These are phyloP conservation scores for Aspergillus kassunensis DNA, from an alignment of 495 filamentous ascomycete species.

Conservation along the genomic window DNA sequence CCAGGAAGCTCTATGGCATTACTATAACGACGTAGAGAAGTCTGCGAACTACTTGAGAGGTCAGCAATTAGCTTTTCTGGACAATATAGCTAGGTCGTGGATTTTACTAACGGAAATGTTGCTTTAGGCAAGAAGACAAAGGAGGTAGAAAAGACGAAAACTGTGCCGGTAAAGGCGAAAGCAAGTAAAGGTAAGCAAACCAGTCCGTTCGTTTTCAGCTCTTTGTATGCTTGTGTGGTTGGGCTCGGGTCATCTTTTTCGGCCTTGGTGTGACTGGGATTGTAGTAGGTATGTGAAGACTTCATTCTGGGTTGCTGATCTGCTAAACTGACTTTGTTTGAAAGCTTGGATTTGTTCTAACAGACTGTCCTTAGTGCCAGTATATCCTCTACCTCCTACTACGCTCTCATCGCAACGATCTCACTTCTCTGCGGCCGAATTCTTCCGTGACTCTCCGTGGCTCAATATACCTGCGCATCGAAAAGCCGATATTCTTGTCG, in stretches of 20 bases:
- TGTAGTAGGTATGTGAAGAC: neutral
- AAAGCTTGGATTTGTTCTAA: slow-evolving; percentile 41
- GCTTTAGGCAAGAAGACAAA: slow-evolving; percentile 44
- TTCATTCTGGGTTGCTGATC: slow-evolving; percentile 16
- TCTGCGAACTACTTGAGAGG: slow-evolving; percentile 71
- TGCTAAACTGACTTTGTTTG: slow-evolving; percentile 34
- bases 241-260: slow-evolving; percentile 26
- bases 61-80: slow-evolving; percentile 28
- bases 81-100: neutral
- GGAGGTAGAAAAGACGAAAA: slow-evolving; percentile 38
- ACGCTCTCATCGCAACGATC: slow-evolving; percentile 14
- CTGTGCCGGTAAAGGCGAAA: slow-evolving; percentile 35
- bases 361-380: slow-evolving; percentile 38
- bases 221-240: slow-evolving; percentile 23
- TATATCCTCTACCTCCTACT: slow-evolving; percentile 27
- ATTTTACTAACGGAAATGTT: slow-evolving; percentile 1
- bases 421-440: slow-evolving; percentile 47
- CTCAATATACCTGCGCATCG: slow-evolving; percentile 68
- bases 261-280: slow-evolving; percentile 2
- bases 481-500: slow-evolving; percentile 60
- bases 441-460: slow-evolving; percentile 88
- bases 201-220: slow-evolving; percentile 6
- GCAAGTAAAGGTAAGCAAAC: slow-evolving; percentile 46
- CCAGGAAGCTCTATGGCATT: slow-evolving; percentile 88
- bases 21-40: slow-evolving; percentile 90